Percentiles rank a stretch among this genome's conserved stretches.
Conservation (phyloP, 164 flowering plant genomes). For the Piper betle region DNA sequence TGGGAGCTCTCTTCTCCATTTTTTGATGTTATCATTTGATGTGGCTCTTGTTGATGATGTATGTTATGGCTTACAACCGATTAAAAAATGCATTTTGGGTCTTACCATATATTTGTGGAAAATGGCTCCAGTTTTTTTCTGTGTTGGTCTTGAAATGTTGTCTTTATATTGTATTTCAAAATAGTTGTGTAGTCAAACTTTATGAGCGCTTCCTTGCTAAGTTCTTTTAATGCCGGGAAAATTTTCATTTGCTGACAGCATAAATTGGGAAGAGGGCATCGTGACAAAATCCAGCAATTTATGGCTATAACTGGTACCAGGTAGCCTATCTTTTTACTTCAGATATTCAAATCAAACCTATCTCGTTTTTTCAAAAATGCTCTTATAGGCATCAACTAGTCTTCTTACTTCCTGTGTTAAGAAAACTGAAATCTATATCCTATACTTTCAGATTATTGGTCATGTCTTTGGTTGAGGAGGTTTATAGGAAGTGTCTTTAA, state of each 20-base stretch:
- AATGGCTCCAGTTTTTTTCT: background rate
- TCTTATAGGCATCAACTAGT: background rate
- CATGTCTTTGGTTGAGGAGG: too few relatives aligned
- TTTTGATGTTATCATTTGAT: background rate
- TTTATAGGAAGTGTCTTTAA: too few relatives aligned
- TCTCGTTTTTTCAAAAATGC: background rate
- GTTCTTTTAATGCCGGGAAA: background rate
- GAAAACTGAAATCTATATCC: too few relatives aligned
- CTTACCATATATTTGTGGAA: background rate
- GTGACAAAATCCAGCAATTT: conserved; percentile 85
- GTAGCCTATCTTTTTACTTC: conserved; percentile 19
- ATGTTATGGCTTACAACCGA: background rate
- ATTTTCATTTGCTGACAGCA: conserved; percentile 29
- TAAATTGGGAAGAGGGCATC: conserved; percentile 70
- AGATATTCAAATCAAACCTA: background rate
- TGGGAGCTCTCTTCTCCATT: background rate
- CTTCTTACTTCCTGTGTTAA: too few relatives aligned
- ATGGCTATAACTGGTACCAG: conserved; percentile 71
- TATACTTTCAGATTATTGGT: too few relatives aligned
- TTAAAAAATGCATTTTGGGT: background rate
- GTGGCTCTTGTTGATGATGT: background rate
- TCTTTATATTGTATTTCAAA: background rate
- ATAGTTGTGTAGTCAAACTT: background rate
- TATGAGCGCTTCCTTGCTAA: background rate
- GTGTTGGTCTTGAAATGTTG: background rate